These are phyloP conservation scores for Mycena kentingensis DNA, from an alignment of 768 basidiomycete species.

Conservation along the genomic window DNA sequence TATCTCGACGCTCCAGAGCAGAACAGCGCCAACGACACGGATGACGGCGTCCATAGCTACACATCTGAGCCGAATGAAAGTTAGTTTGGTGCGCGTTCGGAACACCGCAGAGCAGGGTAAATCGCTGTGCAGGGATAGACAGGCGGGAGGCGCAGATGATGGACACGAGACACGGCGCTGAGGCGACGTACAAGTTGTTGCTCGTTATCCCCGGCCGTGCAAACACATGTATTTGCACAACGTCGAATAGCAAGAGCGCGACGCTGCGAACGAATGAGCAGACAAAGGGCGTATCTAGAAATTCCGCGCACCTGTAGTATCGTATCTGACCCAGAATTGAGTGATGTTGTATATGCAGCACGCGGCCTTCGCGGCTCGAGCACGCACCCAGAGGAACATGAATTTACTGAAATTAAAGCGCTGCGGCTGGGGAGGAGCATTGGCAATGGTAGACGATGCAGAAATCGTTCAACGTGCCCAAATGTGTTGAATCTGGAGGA, in stretches of 20 bases:
- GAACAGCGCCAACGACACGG: constrained; percentile 45
- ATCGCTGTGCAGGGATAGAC: too few species aligned
- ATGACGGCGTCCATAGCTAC: constrained; percentile 48
- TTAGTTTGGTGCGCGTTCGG: too few species aligned
- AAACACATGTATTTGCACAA: constrained; percentile 48
- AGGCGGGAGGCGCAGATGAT: too few species aligned
- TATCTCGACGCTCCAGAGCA: constrained; percentile 51
- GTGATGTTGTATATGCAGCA: not conserved
- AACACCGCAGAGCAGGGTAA: not conserved
- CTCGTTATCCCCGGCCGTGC: constrained; percentile 39
- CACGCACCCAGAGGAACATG: constrained; percentile 45
- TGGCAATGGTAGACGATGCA: not conserved
- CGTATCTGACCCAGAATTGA: constrained; percentile 37
- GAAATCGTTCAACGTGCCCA: constrained; percentile 34
- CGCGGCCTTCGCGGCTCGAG: too few species aligned
- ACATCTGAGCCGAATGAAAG: constrained; percentile 32
- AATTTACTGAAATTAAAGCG: constrained; percentile 36
- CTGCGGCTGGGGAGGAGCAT: constrained; percentile 32
- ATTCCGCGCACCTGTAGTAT: constrained; percentile 36
- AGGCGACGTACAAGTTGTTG: constrained; percentile 37
- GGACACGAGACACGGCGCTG: too few species aligned
- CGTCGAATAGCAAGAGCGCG: constrained; percentile 45
- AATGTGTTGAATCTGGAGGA: constrained; percentile 36
- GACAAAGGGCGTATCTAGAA: too few species aligned
- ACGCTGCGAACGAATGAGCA: constrained; percentile 30